phyloP scores from a whole-genome alignment of 441 rosid species.

The Adansonia rubrostipa region DNA sequence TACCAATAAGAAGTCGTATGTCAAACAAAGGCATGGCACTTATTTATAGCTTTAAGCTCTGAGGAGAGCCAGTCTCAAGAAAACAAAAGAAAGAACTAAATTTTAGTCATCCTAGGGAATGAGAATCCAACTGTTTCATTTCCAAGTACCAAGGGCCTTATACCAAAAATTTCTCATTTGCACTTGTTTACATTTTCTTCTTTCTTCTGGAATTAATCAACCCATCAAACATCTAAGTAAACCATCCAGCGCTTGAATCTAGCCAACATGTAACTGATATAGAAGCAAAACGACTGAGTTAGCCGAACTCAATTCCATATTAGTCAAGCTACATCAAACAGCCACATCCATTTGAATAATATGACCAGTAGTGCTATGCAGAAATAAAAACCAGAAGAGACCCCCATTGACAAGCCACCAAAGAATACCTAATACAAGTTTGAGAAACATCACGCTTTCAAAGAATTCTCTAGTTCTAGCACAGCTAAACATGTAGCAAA shows the following conservation, averaged over 20 bases:
- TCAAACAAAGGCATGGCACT: constrained; percentile 5
- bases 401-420: not conserved
- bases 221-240: not conserved
- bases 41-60: not conserved
- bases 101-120: not conserved
- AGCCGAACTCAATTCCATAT: constrained; percentile 7
- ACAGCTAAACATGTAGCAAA: not conserved
- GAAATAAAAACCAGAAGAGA: not conserved
- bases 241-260: not conserved
- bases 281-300: not conserved
- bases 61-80: not conserved
- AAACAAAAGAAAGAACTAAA: not conserved
- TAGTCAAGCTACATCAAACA: not conserved
- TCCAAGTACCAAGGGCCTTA: constrained; percentile 11
- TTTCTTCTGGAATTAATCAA: not conserved
- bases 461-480: not conserved
- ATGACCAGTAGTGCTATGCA: not conserved
- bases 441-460: not conserved
- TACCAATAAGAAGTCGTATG: not conserved
- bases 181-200: not conserved
- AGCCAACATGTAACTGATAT: not conserved
- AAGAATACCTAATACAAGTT: constrained; percentile 4
- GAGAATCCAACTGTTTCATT: not conserved
- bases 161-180: not conserved
- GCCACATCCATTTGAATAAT: not conserved